Base-by-base conservation (phyloP, 768 basidiomycete species). In the Boletus fagicola region DNA sequence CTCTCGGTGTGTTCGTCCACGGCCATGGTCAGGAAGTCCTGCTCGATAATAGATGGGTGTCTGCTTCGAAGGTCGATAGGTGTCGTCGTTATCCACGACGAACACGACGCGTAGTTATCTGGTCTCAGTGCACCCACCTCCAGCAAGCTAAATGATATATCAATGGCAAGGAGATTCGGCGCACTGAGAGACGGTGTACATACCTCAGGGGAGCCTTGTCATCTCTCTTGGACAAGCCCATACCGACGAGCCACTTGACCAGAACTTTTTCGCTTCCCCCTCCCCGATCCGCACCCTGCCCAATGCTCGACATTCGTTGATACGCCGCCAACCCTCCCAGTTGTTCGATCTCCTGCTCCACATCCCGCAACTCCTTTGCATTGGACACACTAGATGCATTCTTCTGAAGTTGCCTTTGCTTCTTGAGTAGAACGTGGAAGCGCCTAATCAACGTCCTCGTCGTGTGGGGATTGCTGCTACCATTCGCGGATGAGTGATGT, bases 41-140 rank as follows among this genome's bases (percentile, higher is more conserved):
- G 92, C 68, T 95, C 86, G n/a, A 76, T 26, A 28, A 97, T 95
- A 38, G 76, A 71, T 0, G 93, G 88, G 70, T 96, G 92, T 45
- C 87, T 83, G 11, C 94, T 90, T 60, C 83, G 86, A 57, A 97
- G 75, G 68, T 97, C 94, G 60, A 96, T 92, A 1, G 92, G 85
- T 0, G 79, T 83, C 30, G 78, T 78, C 18, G 83, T 76, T 51
- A 97, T 84, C 92, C 93, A 96, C 1, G 80, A 72, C 11, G 77
- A 69, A 58, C 84, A 88, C 5, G 78, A 73, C 7, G 72, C 75
- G 66, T 89, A 94, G 71, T 95, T 97, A 64, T 92, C 87, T 11
- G 88, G 90, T 59, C 82, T 85, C 45, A 97, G 76, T 13, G 94
- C 94, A 0, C 94, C 94, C 2, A 95, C 88, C 74, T 97, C 94